These are phyloP conservation scores for Orbilia brochopaga DNA, from an alignment of 2,329 filamentous ascomycete species.

Conservation along the genomic window DNA sequence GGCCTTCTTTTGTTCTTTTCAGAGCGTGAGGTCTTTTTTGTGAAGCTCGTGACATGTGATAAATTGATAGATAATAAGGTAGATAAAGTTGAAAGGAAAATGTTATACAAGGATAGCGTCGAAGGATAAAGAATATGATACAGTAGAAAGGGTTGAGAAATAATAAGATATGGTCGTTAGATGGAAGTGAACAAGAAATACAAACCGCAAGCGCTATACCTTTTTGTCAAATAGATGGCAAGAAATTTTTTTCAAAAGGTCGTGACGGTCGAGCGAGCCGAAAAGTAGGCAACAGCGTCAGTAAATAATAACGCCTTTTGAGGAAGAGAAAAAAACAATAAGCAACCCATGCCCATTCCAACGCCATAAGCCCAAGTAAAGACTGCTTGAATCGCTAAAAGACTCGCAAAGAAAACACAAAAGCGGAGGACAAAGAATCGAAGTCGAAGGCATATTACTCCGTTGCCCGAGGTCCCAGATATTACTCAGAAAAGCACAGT, in stretches of 20 bases:
- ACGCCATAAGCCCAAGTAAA: slow-evolving; percentile 48
- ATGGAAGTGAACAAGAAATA: slow-evolving; percentile 23
- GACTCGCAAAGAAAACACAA: slow-evolving; percentile 25
- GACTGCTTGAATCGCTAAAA: slow-evolving; percentile 47
- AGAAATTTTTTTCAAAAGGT: slow-evolving; percentile 40
- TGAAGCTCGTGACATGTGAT: slow-evolving; percentile 46
- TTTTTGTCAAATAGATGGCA: slow-evolving; percentile 19
- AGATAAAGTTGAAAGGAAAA: slow-evolving; percentile 27
- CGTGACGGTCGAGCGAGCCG: slow-evolving; percentile 5
- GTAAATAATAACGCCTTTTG: slow-evolving; percentile 1
- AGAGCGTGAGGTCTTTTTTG: slow-evolving; percentile 17
- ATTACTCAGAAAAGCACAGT: slow-evolving; percentile 19
- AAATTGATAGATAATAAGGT: slow-evolving; percentile 10
- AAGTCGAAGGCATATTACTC: slow-evolving; percentile 39
- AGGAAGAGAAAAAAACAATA: slow-evolving; percentile 20
- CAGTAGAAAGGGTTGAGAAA: slow-evolving; percentile 26
- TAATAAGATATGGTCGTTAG: slow-evolving; percentile 31
- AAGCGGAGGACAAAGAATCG: slow-evolving; percentile 5
- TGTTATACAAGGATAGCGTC: slow-evolving; percentile 39
- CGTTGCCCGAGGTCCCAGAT: slow-evolving; percentile 34
- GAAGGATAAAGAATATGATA: slow-evolving; percentile 38
- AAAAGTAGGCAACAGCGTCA: neutral
- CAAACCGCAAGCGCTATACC: slow-evolving; percentile 34
- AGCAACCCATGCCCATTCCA: slow-evolving; percentile 29
- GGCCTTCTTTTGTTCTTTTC: slow-evolving; percentile 29